phyloP scores from a whole-genome alignment of 208 protist genomes.

The Jaenimonas drosophilae region DNA sequence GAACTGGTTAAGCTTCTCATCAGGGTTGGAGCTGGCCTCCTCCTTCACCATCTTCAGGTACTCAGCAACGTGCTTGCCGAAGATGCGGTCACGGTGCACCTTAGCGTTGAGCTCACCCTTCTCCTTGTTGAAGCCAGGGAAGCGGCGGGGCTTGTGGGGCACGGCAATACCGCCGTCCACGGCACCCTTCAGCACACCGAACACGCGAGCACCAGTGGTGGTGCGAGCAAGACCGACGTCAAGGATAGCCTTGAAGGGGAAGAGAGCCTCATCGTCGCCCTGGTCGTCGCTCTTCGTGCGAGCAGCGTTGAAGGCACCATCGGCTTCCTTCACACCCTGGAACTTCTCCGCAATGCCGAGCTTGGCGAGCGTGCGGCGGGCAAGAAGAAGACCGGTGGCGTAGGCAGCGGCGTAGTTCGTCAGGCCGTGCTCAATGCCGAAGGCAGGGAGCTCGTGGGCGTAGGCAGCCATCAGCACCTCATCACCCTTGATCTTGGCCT shows the following conservation, averaged over 20 bases:
- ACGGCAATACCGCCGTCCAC: constrained; percentile 97
- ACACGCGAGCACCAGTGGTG: constrained; percentile 95
- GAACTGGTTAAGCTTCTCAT: constrained; percentile 94
- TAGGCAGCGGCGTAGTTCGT: constrained; percentile 98
- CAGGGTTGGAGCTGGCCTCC: constrained; percentile 81
- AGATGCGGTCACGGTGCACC: constrained; percentile 93
- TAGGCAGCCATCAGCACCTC: constrained; percentile 93
- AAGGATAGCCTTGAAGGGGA: constrained; percentile 96
- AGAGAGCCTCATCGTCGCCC: constrained; percentile 72
- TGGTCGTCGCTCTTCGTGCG: constrained; percentile 72
- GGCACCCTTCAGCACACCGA: constrained; percentile 93
- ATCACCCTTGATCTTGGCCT: constrained; percentile 95
- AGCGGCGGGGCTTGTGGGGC: constrained; percentile 95
- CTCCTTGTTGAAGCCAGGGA: constrained; percentile 94
- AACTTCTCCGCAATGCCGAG: constrained; percentile 92
- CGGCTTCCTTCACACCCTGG: constrained; percentile 87
- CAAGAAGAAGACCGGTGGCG: constrained; percentile 96
- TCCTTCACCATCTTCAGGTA: constrained; percentile 97
- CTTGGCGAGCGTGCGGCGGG: constrained; percentile 95
- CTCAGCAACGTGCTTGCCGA: constrained; percentile 96
- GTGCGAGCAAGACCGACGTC: constrained; percentile 97
- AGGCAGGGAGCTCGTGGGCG: constrained; percentile 95
- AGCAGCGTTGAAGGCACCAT: constrained; percentile 75
- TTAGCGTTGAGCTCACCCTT: constrained; percentile 86
- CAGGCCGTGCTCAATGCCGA: constrained; percentile 94